A percentile compares a stretch with the other conserved stretches of the same genome.
These are phyloP conservation scores for Penicillium sp. DNA, from an alignment of 2,329 filamentous ascomycete genomes.

Conservation along the genomic window DNA sequence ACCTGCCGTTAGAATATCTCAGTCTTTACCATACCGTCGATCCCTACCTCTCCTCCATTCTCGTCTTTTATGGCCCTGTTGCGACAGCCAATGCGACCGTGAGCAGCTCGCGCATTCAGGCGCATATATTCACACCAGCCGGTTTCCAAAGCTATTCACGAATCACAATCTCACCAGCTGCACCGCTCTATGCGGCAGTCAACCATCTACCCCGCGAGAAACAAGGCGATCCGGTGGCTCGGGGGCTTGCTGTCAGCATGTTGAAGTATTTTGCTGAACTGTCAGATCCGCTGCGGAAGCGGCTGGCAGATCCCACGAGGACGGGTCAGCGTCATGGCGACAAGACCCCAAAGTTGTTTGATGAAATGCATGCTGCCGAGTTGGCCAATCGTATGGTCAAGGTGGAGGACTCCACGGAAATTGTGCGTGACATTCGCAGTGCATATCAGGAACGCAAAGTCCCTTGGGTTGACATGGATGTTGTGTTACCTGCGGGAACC, in stretches of 20 bases:
- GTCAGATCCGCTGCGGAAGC: conserved; percentile 74
- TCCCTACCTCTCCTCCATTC: conserved; percentile 76
- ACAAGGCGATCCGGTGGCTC: conserved; percentile 92
- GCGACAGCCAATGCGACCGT: conserved; percentile 85
- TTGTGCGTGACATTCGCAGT: conserved; percentile 74
- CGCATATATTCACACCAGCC: conserved; percentile 88
- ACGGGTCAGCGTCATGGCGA: conserved; percentile 60
- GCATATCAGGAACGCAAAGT: conserved; percentile 82
- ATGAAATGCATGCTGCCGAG: conserved; percentile 91
- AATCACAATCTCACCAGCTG: conserved; percentile 90
- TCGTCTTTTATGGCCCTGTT: conserved; percentile 91
- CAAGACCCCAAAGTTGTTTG: conserved; percentile 74
- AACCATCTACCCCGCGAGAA: conserved; percentile 88
- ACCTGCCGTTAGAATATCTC: conserved; percentile 79
- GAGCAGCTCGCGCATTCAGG: conserved; percentile 91
- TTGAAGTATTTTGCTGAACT: conserved; percentile 94
- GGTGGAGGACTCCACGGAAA: conserved; percentile 76
- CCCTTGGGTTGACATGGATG: conserved; percentile 84
- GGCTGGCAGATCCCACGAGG: conserved; percentile 64
- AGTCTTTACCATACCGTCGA: conserved; percentile 90
- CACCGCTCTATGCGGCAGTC: conserved; percentile 88
- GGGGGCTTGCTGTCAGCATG: conserved; percentile 88
- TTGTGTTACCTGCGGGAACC: conserved; percentile 79
- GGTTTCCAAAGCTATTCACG: conserved; percentile 89
- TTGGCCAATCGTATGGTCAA: conserved; percentile 83